These are phyloP conservation scores for Boletellus sp. DNA, from an alignment of 1,284 basidiomycete species.

Conservation along the genomic window DNA sequence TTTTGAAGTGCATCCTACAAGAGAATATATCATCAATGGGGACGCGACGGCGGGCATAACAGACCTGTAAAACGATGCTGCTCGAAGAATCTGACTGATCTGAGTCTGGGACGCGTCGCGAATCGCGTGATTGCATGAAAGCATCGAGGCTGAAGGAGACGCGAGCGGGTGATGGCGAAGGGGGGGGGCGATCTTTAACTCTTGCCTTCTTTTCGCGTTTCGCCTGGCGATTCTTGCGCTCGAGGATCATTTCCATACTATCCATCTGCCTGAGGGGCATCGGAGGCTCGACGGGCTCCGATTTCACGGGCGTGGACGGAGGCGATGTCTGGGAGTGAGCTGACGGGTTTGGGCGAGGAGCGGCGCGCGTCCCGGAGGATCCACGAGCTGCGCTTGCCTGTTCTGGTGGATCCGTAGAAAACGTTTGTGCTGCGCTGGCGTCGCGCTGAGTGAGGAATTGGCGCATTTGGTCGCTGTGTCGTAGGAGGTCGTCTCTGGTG, in stretches of 20 bases:
- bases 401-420: constrained; percentile 36
- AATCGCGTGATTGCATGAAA: constrained; percentile 56
- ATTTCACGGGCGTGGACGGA: constrained; percentile 57
- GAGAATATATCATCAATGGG: constrained; percentile 22
- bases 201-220: constrained; percentile 50
- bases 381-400: constrained; percentile 36
- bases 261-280: constrained; percentile 55
- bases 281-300: constrained; percentile 49
- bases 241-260: constrained; percentile 71
- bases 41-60: constrained; percentile 16
- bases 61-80: constrained; percentile 30
- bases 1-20: constrained; percentile 31
- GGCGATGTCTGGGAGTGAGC: constrained; percentile 33
- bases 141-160: constrained; percentile 42
- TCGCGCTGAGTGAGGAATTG: constrained; percentile 61
- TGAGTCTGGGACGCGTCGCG: constrained; percentile 37
- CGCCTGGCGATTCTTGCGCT: constrained; percentile 56
- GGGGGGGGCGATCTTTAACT: constrained; percentile 43
- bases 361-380: constrained; percentile 47
- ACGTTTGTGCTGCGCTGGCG: constrained; percentile 41
- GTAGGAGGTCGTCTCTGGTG: constrained; percentile 64
- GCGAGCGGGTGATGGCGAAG: constrained; percentile 50
- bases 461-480: constrained; percentile 70
- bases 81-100: constrained; percentile 30
- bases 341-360: constrained; percentile 47